Conservation (phyloP, 805 yeast species). For the Lipomyces kockii region DNA sequence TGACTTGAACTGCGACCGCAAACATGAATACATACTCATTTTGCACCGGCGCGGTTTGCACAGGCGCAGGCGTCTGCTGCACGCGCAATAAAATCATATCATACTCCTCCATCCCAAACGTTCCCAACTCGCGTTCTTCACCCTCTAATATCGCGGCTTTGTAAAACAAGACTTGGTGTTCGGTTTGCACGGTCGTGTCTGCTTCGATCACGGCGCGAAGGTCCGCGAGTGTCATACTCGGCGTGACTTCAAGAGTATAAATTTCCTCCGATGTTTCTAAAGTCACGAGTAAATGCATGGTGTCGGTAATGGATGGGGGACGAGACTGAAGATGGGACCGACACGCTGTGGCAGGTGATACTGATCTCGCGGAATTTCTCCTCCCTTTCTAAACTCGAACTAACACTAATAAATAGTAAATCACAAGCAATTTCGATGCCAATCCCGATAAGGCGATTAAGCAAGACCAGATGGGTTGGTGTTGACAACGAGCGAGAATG, state of each 20-base stretch:
- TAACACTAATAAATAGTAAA: background rate
- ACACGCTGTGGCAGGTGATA: background rate
- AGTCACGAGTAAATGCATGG: slow-evolving; percentile 60
- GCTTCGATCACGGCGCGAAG: slow-evolving; percentile 73
- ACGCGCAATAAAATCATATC: slow-evolving; percentile 57
- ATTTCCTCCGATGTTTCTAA: slow-evolving; percentile 56
- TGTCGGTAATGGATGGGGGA: background rate
- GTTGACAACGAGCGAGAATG: background rate
- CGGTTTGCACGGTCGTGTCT: slow-evolving; percentile 61
- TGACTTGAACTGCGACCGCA: slow-evolving; percentile 1
- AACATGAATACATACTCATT: background rate
- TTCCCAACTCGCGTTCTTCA: slow-evolving; percentile 50
- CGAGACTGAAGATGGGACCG: background rate
- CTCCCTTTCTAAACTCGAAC: background rate
- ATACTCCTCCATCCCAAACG: slow-evolving; percentile 57
- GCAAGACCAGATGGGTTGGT: background rate
- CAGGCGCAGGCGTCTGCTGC: slow-evolving; percentile 9
- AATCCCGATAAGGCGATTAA: background rate
- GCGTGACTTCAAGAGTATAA: slow-evolving; percentile 64
- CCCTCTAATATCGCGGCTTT: slow-evolving; percentile 52
- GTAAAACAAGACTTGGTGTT: slow-evolving; percentile 55
- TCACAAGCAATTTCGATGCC: background rate
- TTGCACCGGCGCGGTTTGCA: slow-evolving; percentile 9
- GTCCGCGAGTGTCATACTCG: slow-evolving; percentile 66
- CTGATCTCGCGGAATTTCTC: background rate